These are phyloP conservation scores for Phytophthora sojae DNA, from an alignment of 352 stramenopile species.

Conservation along the genomic window DNA sequence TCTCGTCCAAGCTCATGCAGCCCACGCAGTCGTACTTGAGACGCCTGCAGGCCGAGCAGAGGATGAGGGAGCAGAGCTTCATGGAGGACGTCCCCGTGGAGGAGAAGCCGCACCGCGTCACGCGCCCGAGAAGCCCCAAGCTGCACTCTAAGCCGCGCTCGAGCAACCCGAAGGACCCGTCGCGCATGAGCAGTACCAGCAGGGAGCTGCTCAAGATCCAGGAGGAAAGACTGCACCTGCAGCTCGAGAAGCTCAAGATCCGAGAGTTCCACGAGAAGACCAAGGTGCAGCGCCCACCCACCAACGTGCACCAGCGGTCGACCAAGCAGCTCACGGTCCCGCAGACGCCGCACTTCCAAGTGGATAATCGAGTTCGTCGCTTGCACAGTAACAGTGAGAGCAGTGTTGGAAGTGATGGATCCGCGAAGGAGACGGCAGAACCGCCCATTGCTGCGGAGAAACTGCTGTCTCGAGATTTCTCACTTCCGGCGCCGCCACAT, in stretches of 20 bases:
- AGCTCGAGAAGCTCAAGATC: slow-evolving; percentile 79
- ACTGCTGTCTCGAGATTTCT: slow-evolving; percentile 49
- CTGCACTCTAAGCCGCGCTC: slow-evolving; percentile 50
- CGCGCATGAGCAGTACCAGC: slow-evolving; percentile 78
- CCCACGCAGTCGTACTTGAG: slow-evolving; percentile 73
- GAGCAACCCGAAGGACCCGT: slow-evolving; percentile 51
- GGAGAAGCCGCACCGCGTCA: slow-evolving; percentile 61
- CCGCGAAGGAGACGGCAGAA: slow-evolving; percentile 24
- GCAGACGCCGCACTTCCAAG: slow-evolving; percentile 69
- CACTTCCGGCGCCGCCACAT: slow-evolving; percentile 33
- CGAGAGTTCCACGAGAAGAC: slow-evolving; percentile 81
- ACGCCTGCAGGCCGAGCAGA: slow-evolving; percentile 69
- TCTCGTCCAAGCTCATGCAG: slow-evolving; percentile 66
- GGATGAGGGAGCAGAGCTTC: slow-evolving; percentile 53
- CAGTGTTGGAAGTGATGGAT: slow-evolving; percentile 17
- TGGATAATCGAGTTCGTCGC: slow-evolving; percentile 63
- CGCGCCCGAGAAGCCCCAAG: slow-evolving; percentile 58
- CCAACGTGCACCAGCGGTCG: slow-evolving; percentile 78
- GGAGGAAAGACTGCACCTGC: slow-evolving; percentile 68
- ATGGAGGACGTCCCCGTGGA: slow-evolving; percentile 50
- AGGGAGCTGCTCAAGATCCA: slow-evolving; percentile 82
- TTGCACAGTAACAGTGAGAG: slow-evolving; percentile 34
- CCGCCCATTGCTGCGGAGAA: slow-evolving; percentile 47
- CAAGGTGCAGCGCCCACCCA: slow-evolving; percentile 66
- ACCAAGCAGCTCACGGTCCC: slow-evolving; percentile 86